Percentiles rank a stretch among this genome's conserved stretches.
Evolutionary conservation across 2,329 filamentous ascomycete species (phyloP).

Genomic region (Macroventuria anomochaeta): DNA sequence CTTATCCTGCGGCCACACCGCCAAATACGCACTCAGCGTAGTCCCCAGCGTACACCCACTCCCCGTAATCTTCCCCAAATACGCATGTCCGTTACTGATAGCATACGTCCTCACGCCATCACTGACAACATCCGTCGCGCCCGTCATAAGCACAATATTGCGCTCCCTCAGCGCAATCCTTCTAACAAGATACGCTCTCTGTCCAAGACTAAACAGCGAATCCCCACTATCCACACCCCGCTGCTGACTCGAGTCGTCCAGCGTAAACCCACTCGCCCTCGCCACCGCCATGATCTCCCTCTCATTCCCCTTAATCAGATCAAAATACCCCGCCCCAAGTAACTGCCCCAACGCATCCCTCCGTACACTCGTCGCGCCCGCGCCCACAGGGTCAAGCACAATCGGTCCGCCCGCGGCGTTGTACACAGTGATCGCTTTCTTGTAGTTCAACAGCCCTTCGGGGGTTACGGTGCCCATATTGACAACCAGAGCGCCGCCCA

Average conservation of each 20-base stretch:
- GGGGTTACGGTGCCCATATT: conserved; percentile 94
- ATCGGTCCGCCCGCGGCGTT: conserved; percentile 78
- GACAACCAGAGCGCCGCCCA: conserved; percentile 81
- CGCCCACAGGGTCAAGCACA: conserved; percentile 88
- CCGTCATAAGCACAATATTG: conserved; percentile 83
- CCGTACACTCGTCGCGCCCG: conserved; percentile 79
- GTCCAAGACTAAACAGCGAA: conserved; percentile 59
- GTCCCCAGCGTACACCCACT: conserved; percentile 84
- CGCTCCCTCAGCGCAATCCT: conserved; percentile 71
- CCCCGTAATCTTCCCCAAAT: conserved; percentile 74
- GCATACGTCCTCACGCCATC: conserved; percentile 73
- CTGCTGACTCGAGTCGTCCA: conserved; percentile 61
- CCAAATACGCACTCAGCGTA: conserved; percentile 75
- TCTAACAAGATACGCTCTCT: conserved; percentile 68
- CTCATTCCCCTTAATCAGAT: conserved; percentile 94
- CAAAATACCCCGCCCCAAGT: conserved; percentile 76
- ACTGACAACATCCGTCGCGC: conserved; percentile 75
- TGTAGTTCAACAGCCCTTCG: conserved; percentile 73
- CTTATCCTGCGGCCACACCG: conserved; percentile 46
- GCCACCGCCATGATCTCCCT: conserved; percentile 80
- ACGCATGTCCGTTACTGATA: conserved; percentile 77
- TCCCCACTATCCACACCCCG: conserved; percentile 82
- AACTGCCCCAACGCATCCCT: conserved; percentile 74
- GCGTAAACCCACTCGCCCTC: conserved; percentile 55
- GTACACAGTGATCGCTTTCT: conserved; percentile 78